Percentiles rank a stretch among this genome's conserved stretches.
These are phyloP conservation scores for Xylariaceae sp. DNA, from an alignment of 2,329 filamentous ascomycete species.

Conservation along the genomic window DNA sequence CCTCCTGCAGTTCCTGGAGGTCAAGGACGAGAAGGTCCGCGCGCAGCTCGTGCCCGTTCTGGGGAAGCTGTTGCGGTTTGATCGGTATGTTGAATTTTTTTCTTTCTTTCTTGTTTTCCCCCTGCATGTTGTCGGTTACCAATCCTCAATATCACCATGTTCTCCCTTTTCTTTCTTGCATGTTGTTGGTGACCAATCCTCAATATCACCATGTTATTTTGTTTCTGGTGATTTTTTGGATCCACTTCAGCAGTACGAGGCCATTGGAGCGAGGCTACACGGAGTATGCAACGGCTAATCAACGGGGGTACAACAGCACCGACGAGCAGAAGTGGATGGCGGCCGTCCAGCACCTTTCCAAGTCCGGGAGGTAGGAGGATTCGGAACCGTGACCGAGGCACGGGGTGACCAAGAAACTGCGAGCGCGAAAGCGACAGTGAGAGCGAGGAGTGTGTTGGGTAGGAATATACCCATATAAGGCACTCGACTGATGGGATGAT, in stretches of 20 bases:
- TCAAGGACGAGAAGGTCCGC: conserved; percentile 76
- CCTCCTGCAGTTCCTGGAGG: conserved; percentile 78
- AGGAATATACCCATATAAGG: too few relatives aligned
- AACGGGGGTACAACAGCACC: conserved; percentile 36
- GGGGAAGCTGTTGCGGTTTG: conserved; percentile 75
- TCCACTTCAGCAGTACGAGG: too few relatives aligned
- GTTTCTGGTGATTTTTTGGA: too few relatives aligned
- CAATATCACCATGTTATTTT: too few relatives aligned
- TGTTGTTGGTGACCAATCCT: background rate
- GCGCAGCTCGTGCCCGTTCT: conserved; percentile 77
- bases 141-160: too few relatives aligned
- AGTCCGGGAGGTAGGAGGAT: conserved; percentile 27
- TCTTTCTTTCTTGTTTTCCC: background rate
- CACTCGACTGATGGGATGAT: too few relatives aligned
- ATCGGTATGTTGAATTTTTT: conserved; percentile 59
- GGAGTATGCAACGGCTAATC: background rate
- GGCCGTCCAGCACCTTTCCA: conserved; percentile 60
- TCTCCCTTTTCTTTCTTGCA: background rate
- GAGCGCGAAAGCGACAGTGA: background rate
- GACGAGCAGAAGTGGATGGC: conserved; percentile 89
- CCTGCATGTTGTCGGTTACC: background rate
- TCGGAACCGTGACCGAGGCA: too few relatives aligned
- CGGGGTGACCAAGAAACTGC: too few relatives aligned
- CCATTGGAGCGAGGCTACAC: too few relatives aligned
- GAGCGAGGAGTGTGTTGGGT: background rate